Evolutionary conservation across 1,139 yeast genomes (phyloP).

Genomic region (Blastobotrys apis): DNA sequence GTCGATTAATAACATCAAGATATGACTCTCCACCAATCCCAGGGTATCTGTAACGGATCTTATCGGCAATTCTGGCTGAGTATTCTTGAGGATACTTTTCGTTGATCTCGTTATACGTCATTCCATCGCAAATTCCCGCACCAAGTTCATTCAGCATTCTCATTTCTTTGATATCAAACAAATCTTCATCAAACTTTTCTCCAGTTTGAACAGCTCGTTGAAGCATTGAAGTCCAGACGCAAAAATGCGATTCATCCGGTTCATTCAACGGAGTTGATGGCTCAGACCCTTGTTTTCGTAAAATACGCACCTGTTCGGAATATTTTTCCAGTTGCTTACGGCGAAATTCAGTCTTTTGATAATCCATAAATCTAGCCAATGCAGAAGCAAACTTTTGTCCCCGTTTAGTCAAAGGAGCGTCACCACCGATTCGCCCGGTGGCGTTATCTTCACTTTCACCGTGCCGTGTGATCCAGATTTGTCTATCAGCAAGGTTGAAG

Average conservation of each 20-base stretch:
- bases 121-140: slow-evolving; percentile 87
- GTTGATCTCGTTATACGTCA: slow-evolving; percentile 84
- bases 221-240: slow-evolving; percentile 93
- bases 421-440: slow-evolving; percentile 87
- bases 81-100: slow-evolving; percentile 70
- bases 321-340: slow-evolving; percentile 56
- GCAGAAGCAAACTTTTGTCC: slow-evolving; percentile 74
- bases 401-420: slow-evolving; percentile 71
- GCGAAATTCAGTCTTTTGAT: slow-evolving; percentile 68
- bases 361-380: slow-evolving; percentile 66
- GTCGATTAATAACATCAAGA: slow-evolving; percentile 83
- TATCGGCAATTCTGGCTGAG: slow-evolving; percentile 66
- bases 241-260: slow-evolving; percentile 64
- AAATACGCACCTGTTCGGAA: slow-evolving; percentile 36
- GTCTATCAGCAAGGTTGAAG: slow-evolving; percentile 85
- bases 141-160: slow-evolving; percentile 91
- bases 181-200: slow-evolving; percentile 59
- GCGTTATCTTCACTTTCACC: slow-evolving; percentile 89
- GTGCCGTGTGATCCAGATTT: slow-evolving; percentile 92
- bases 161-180: slow-evolving; percentile 78
- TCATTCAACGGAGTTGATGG: slow-evolving; percentile 37
- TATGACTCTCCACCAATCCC: slow-evolving; percentile 98
- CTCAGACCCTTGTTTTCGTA: slow-evolving; percentile 29
- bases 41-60: slow-evolving; percentile 82
- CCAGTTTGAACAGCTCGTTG: slow-evolving; percentile 76